Base-by-base conservation (phyloP, 805 yeast genomes). In the Saccharomycopsis fibuligera region DNA sequence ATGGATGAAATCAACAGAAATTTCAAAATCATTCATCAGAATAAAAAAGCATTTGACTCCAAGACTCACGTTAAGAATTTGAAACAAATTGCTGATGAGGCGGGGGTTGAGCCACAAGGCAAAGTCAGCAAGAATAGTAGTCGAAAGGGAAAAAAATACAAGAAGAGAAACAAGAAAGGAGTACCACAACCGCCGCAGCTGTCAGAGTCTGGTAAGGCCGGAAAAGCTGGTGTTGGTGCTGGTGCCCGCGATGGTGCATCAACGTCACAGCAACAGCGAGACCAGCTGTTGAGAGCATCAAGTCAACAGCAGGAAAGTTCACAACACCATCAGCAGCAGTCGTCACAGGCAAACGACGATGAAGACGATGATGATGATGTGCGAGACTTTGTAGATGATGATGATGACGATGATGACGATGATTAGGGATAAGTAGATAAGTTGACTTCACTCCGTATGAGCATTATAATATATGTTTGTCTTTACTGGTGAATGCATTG, bases 1-100 rank as follows among this genome's bases (percentile, higher is more conserved):
- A 43, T 50, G 25, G 53, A 52, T 21, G 53, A 52, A 36, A 47
- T 52, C 19, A 33, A 25, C 30, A 45, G 44, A 23, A 50, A 47
- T 35, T 33, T 44, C 19, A 50, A 49, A 16, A 46, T 49, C 36
- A 49, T 52, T 24, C 22, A 33, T 14, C 40, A 35, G 16, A 52
- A 52, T 22, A 52, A 50, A 23, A 49, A 47, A 24, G 39, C 47
- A 14, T 49, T 52, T 29, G 51, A 52, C 17, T 23, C 45, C 8
- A 52, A 47, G 27, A 27, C 35, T 22, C 36, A 41, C 5, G 44
- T 41, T 6, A 43, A 40, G 24, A 29, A 46, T 31, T 39, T 45
- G 33, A 45, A 45, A 14, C 35, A 42, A 14, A 42, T 42, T 14
- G 45, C 45, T 4, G 45, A 42, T 3, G 45, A 33, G 6, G 37